Conservation (phyloP, 805 yeast genomes). For the Torulaspora microellipsoides region DNA sequence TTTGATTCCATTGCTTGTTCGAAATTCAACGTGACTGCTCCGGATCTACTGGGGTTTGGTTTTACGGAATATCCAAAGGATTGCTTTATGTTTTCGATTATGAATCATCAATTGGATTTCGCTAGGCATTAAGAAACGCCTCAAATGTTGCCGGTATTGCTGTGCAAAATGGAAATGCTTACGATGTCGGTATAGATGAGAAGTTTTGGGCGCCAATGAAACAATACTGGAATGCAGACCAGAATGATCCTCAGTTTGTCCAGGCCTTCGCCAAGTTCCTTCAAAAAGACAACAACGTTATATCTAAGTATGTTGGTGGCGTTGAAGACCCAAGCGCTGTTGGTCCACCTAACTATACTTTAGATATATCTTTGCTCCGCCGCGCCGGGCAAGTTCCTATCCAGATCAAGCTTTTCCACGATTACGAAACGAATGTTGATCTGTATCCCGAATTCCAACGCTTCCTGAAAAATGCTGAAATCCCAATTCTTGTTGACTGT, state of each 20-base stretch:
- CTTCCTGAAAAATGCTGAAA: constrained; percentile 6
- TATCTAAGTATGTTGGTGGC: constrained; percentile 34
- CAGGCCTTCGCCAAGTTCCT: constrained; percentile 16
- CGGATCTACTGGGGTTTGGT: constrained; percentile 45
- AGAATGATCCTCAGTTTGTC: constrained; percentile 14
- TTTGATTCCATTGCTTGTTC: constrained; percentile 36
- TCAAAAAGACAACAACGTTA: constrained; percentile 18
- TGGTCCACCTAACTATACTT: constrained; percentile 33
- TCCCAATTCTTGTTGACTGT: constrained; percentile 31
- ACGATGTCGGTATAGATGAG: constrained; percentile 38
- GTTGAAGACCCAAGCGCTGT: constrained; percentile 23
- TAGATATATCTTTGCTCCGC: constrained; percentile 32
- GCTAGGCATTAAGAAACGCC: constrained; percentile 37
- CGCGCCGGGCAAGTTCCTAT: constrained; percentile 27
- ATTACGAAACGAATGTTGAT: constrained; percentile 36
- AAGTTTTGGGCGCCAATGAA: constrained; percentile 39
- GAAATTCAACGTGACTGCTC: constrained; percentile 40
- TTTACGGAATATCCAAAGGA: constrained; percentile 33
- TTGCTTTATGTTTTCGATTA: constrained; percentile 41
- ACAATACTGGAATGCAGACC: constrained; percentile 32
- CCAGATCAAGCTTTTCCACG: constrained; percentile 36
- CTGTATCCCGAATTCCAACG: constrained; percentile 25
- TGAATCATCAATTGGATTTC: constrained; percentile 41
- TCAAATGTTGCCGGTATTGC: constrained; percentile 32
- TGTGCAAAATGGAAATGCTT: constrained; percentile 44